Base-by-base conservation (phyloP, 805 yeast species). In the Brettanomyces custersianus region DNA sequence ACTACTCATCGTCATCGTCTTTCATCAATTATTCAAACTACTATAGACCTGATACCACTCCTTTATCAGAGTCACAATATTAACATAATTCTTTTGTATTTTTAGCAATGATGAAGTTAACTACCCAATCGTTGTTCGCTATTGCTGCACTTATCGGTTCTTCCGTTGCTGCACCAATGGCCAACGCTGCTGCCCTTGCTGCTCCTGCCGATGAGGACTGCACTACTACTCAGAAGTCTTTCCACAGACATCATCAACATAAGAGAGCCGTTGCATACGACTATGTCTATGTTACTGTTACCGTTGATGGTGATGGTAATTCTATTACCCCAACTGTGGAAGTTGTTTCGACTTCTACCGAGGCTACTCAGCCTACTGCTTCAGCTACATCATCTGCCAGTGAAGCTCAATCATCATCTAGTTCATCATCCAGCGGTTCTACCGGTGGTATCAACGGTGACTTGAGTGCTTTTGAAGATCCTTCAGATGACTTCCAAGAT, bases 401-500 rank as follows among this genome's bases (percentile, higher is more conserved):
- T 25, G 24, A 60, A 17, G 15, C 59, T 17, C n/a, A 45, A 19
- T 33, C 52, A 1, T 33, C 59, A 18, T 30, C 63, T 20, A 31
- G 60, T 33, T 18, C 48, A 34, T 34, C 59, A 19, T 34, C 64
- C 21, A 40, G 65, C 23, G 47, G 66, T 20, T 62, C 66, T 30
- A 46, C 60, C 21, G 50, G 57, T 36, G 58, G 62, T 34, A 50
- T 59, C 36, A 44, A 52, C 18, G 92, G 92, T 49, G 85, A 75
- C 57, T 70, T 84, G 44, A 37, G 63, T 26, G 60, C 69, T 41
- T 83, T 65, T 64, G 47, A 63, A 9, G 65, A 58, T 48, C 92
- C 95, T 51, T 44, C 68, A 39, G 63, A 57, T 30, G 61, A 63
- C 34, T 90, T 92, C 62, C 61, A 65, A 53, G 95, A 86, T 55